Percentiles rank a stretch among this genome's conserved stretches.
phyloP scores from a whole-genome alignment of 768 basidiomycete species.

The Exidia glandulosa region DNA sequence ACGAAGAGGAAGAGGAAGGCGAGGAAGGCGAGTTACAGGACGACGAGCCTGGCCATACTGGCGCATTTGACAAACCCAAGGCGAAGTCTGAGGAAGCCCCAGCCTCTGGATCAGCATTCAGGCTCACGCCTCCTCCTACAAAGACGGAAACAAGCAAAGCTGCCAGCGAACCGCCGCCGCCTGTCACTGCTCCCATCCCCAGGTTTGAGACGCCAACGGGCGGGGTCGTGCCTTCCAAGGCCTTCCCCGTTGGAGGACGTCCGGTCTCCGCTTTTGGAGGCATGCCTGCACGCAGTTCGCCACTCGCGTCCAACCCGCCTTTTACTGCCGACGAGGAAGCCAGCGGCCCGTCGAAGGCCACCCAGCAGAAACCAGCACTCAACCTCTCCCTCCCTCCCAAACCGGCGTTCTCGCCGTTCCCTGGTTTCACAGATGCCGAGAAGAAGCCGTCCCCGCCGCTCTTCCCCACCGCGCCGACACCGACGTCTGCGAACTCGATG shows the following conservation, averaged over 20 bases:
- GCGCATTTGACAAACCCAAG: neutral
- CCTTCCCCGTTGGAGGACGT: neutral
- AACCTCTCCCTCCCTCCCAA: neutral
- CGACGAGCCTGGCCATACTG: slow-evolving; percentile 17
- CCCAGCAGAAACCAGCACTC: neutral
- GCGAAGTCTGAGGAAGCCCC: slow-evolving; percentile 14
- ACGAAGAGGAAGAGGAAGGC: slow-evolving; percentile 13
- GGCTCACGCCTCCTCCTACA: neutral
- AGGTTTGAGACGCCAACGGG: neutral
- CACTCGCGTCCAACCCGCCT: slow-evolving; percentile 6
- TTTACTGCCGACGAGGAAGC: neutral
- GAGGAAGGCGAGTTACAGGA: slow-evolving; percentile 16
- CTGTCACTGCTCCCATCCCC: neutral
- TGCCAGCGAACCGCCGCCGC: neutral
- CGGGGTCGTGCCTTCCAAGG: neutral
- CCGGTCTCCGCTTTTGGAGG: neutral
- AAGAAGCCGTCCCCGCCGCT: neutral
- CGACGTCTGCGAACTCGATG: neutral
- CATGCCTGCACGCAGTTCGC: slow-evolving; percentile 6
- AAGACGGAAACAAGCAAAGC: slow-evolving; percentile 6
- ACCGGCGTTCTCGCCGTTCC: neutral
- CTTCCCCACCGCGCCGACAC: neutral
- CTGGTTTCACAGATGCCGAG: neutral
- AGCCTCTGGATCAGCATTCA: neutral
- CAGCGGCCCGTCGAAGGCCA: neutral